phyloP scores from a whole-genome alignment of 768 basidiomycete genomes.

The Gelatoporia subvermispora region DNA sequence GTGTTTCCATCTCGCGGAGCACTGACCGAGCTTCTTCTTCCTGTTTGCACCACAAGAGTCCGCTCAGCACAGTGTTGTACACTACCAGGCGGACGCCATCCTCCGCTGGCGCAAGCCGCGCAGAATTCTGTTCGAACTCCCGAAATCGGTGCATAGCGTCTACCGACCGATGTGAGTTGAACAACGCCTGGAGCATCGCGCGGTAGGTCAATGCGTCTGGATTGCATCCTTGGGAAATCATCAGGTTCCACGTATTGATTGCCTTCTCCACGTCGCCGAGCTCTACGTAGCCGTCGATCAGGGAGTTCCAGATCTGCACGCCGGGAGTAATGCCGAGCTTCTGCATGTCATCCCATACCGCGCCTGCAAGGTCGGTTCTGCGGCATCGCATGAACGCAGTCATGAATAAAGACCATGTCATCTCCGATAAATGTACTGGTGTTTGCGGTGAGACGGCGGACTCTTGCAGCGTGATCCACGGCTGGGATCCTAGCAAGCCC shows the following conservation, averaged over 20 bases:
- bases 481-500: constrained; percentile 45
- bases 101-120: constrained; percentile 11
- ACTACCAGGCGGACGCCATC: constrained; percentile 31
- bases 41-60: constrained; percentile 43
- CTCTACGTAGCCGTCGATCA: constrained; percentile 59
- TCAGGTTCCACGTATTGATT: constrained; percentile 56
- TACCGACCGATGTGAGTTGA: constrained; percentile 43
- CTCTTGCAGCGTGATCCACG: constrained; percentile 48
- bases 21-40: constrained; percentile 32
- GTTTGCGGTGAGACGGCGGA: constrained; percentile 32
- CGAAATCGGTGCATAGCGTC: constrained; percentile 49
- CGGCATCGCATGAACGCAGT: constrained; percentile 56
- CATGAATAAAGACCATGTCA: constrained; percentile 63
- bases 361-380: constrained; percentile 51
- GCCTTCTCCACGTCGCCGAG: constrained; percentile 49
- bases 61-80: constrained; percentile 74
- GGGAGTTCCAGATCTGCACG: constrained; percentile 62
- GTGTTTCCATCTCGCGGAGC: constrained; percentile 32
- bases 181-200: constrained; percentile 62
- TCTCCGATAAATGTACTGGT: constrained; percentile 49
- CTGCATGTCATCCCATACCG: constrained; percentile 66
- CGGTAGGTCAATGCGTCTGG: constrained; percentile 66
- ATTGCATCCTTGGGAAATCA: constrained; percentile 49
- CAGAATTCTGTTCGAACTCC: constrained; percentile 38
- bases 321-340: constrained; percentile 45